Evolutionary conservation across 2,329 filamentous ascomycete species (phyloP).

Genomic region (Hortaea sp.): DNA sequence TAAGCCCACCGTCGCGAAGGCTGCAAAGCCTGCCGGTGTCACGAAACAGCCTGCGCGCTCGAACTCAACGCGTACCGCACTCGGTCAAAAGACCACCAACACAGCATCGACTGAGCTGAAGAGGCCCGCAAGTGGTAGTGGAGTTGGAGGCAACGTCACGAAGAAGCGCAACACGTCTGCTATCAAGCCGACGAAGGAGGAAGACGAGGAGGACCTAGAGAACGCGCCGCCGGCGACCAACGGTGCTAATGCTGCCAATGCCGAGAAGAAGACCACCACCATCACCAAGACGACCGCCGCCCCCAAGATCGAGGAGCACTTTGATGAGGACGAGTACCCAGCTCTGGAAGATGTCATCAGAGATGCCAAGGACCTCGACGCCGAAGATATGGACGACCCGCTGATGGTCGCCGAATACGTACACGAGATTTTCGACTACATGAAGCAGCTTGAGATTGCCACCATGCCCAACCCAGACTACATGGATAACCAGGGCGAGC

Average conservation of each 20-base stretch:
- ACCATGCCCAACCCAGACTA: slow-evolving; percentile 85
- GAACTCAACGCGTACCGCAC: slow-evolving; percentile 46
- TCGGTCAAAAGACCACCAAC: slow-evolving; percentile 64
- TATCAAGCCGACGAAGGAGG: slow-evolving; percentile 35
- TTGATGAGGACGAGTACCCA: slow-evolving; percentile 27
- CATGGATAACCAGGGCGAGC: slow-evolving; percentile 86
- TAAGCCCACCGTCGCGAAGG: slow-evolving; percentile 67
- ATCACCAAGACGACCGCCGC: slow-evolving; percentile 22
- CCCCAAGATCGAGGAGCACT: slow-evolving; percentile 20
- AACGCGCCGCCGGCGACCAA: slow-evolving; percentile 58
- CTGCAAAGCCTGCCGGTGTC: slow-evolving; percentile 66
- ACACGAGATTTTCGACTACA: slow-evolving; percentile 92
- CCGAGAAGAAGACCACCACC: slow-evolving; percentile 37
- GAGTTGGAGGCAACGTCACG: slow-evolving; percentile 49
- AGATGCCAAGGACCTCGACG: slow-evolving; percentile 58
- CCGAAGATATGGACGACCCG: slow-evolving; percentile 83
- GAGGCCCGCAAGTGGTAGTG: slow-evolving; percentile 62
- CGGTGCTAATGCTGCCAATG: slow-evolving; percentile 23
- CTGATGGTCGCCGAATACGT: slow-evolving; percentile 98
- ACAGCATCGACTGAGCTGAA: slow-evolving; percentile 50
- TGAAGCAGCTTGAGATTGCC: slow-evolving; percentile 71
- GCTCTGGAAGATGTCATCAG: slow-evolving; percentile 27
- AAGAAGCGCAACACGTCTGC: slow-evolving; percentile 59
- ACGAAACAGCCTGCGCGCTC: slow-evolving; percentile 55
- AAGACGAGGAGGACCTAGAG: slow-evolving; percentile 51